These are phyloP conservation scores for Colletotrichum liriopes DNA, from an alignment of 2,329 filamentous ascomycete genomes.

Conservation along the genomic window DNA sequence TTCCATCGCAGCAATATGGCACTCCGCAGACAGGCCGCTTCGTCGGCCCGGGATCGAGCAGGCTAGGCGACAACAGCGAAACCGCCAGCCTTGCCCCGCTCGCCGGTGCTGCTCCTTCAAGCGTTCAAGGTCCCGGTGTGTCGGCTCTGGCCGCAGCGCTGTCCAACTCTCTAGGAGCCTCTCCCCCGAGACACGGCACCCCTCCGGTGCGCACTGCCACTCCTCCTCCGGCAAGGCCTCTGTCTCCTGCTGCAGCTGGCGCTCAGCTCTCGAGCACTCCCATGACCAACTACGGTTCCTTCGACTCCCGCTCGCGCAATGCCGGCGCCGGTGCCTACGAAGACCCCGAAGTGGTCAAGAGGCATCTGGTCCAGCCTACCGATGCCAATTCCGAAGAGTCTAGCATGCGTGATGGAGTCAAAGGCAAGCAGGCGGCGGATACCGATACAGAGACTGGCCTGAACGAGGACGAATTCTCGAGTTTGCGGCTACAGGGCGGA, in stretches of 20 bases:
- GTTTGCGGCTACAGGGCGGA: conserved; percentile 91
- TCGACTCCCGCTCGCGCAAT: conserved; percentile 77
- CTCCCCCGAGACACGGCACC: conserved; percentile 79
- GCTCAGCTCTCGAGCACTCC: conserved; percentile 66
- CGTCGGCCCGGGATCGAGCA: conserved; percentile 54
- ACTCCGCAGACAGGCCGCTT: conserved; percentile 61
- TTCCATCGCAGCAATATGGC: conserved; percentile 59
- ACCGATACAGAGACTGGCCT: conserved; percentile 53
- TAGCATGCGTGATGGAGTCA: conserved; percentile 59
- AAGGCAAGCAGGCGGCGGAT: conserved; percentile 69
- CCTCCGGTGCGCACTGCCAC: conserved; percentile 73
- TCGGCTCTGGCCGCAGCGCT: conserved; percentile 93
- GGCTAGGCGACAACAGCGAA: conserved; percentile 56
- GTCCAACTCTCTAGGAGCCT: conserved; percentile 79
- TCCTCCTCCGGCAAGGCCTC: conserved; percentile 56
- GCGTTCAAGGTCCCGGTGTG: conserved; percentile 82
- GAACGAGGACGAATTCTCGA: conserved; percentile 90
- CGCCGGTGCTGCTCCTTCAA: conserved; percentile 72
- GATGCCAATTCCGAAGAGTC: conserved; percentile 66
- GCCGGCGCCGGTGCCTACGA: conserved; percentile 77
- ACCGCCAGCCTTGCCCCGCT: conserved; percentile 73
- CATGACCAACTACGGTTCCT: conserved; percentile 85
- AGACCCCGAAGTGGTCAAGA: conserved; percentile 90
- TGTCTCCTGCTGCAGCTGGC: conserved; percentile 61
- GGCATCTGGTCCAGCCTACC: conserved; percentile 85